Evolutionary conservation across 805 yeast species (phyloP), one percentile per base, ranked within the genome.

Genomic region (Starmerella sirachaensis): DNA sequence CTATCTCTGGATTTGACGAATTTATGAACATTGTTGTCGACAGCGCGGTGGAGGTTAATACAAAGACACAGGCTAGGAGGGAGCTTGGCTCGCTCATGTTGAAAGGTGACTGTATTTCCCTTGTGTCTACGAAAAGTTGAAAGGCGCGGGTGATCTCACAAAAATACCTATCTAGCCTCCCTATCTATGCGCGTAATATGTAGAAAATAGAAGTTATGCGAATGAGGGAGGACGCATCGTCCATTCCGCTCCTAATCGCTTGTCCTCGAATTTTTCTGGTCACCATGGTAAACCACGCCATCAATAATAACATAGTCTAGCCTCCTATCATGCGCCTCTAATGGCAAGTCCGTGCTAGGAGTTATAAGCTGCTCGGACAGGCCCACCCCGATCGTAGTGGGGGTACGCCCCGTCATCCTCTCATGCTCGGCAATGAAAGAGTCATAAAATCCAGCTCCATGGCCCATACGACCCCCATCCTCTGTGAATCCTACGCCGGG

Each of bases 361-460:
- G 59, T 58, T 0, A 78, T 67, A 18, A 79, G 44, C 52, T 82
- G 93, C 49, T 74, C 75, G 11, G 57, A 43, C n/a, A 81, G 59
- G 0, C 84, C 84, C 3, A 79, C 55, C 0, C 86, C 93, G 1
- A 82, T 52, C 23, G 58, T 40, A 9, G 14, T 19, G 4, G 66
- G 63, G 11, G 18, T 13, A 4, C 25, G 21, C 19, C 33, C 35
- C 2, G 21, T 11, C 1, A 12, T 17, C 2, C 17, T 11, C 20
- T 17, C 25, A 29, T 50, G 52, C 36, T 78, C 59, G 31, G 65
- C 60, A 29, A 80, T 66, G 50, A 65, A 80, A 49, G 78, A 83
- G 55, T 88, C 98, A 56, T 91, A 88, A 56, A 72, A 85, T 0
- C 96, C 98, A 5, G 77, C 88, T 1, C 98, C 98, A 55, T 84